Conservation (phyloP, 129 eudicot genomes). For the Flaveria sonorensis region DNA sequence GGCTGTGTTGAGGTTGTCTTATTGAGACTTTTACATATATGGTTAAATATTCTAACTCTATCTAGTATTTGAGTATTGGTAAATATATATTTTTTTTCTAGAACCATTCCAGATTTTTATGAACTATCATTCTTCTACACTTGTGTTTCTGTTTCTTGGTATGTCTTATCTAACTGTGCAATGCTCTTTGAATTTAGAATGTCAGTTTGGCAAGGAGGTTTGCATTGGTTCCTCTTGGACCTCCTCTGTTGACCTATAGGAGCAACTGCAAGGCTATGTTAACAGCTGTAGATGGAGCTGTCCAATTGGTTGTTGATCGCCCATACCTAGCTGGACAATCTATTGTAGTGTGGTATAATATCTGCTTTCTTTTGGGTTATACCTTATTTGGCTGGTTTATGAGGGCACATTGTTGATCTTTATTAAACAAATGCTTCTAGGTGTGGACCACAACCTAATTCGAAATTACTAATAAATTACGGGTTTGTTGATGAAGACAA, state of each 20-base stretch:
- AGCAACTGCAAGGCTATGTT: constrained; percentile 97
- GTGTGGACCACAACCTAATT: constrained; percentile 99
- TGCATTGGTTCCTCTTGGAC: constrained; percentile 99
- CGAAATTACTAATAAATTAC: constrained; percentile 86
- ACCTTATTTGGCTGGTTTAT: neutral
- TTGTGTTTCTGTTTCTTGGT: constrained; percentile 1
- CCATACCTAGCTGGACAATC: constrained; percentile 86
- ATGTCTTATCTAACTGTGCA: constrained; percentile 15
- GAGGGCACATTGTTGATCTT: constrained; percentile 16
- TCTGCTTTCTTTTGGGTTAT: constrained; percentile 25
- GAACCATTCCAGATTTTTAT: constrained; percentile 14
- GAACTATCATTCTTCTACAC: constrained; percentile 7
- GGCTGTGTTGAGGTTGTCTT: neutral
- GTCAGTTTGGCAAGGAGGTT: constrained; percentile 98
- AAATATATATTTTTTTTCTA: neutral
- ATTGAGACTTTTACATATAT: neutral
- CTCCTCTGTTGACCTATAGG: constrained; percentile 83
- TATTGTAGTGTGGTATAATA: constrained; percentile 84
- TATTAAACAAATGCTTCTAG: constrained; percentile 38
- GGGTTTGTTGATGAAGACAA: constrained; percentile 97
- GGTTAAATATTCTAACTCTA: neutral
- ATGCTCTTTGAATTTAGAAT: constrained; percentile 53
- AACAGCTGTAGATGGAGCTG: constrained; percentile 86
- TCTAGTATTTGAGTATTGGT: neutral
- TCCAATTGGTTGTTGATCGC: constrained; percentile 91